Base-by-base conservation (phyloP, 2,329 filamentous ascomycete genomes). In the Ceratocystis colombiana region DNA sequence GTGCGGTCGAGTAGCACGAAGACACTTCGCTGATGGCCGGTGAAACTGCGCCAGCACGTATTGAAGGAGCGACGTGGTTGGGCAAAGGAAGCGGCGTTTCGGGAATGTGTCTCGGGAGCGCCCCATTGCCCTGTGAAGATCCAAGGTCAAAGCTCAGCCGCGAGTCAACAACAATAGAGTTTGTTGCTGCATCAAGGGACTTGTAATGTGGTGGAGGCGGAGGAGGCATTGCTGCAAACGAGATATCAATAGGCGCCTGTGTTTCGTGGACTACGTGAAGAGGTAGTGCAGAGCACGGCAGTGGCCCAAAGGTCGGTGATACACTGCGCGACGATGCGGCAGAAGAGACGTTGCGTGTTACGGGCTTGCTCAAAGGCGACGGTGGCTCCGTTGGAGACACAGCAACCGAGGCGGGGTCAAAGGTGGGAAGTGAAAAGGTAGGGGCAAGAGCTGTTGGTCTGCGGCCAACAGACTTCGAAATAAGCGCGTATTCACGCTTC, bases 91-190 rank as follows among this genome's bases (percentile, higher is more conserved):
- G 44, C 17, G n/a, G 44, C 5, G 62, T 20, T 20, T 46, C 57
- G 10, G 50, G 28, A 17, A 30, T 8, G 8, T 41, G 22, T 37
- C 28, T 59, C 30, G 55, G 55, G 1, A 33, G n/a, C 12, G 55
- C 25, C 2, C 28, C 30, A 8, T 7, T 3, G n/a, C 28, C 28
- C 1, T 59, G 25, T 15, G 64, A 61, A 15, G 22, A 65, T 12
- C 55, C 53, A 48, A 67, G 57, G 17, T 67, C 66, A 12, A 67
- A 62, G 46, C 66, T 67, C 28, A 67, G 57, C 5, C 62, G 66
- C 10, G 66, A 62, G 37, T 67, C 66, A 20, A 67, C 62, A 37
- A 67, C 55, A 53, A 67, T 64, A 4, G 62, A 62, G 61, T 64
- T 62, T 3, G 62, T 53, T 30, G 62, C 46, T n/a, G 65, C 33